Conservation (phyloP, 495 filamentous ascomycete genomes). For the Hypomontagnella monticulosa region DNA sequence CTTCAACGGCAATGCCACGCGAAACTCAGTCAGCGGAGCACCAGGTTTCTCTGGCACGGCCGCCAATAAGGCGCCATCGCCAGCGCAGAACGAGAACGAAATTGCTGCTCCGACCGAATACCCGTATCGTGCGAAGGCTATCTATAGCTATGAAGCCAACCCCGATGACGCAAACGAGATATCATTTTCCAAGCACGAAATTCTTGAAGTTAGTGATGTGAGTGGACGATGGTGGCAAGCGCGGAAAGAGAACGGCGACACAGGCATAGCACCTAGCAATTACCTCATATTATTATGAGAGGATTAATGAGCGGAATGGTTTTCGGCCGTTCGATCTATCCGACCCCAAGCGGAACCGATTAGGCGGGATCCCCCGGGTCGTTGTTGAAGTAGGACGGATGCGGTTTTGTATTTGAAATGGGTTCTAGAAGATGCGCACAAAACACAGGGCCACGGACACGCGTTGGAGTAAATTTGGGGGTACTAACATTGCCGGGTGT, state of each 20-base stretch:
- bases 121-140: conserved; percentile 96
- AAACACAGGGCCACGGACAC: conserved; percentile 39
- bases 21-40: conserved; percentile 49
- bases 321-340: conserved; percentile 6
- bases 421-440: conserved; percentile 40
- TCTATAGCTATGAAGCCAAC: conserved; percentile 98
- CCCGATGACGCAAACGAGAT: conserved; percentile 99
- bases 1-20: conserved; percentile 56
- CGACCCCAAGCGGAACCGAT: conserved; percentile 15
- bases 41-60: conserved; percentile 51
- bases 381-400: conserved; percentile 1
- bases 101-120: conserved; percentile 89
- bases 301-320: conserved; percentile 1
- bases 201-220: conserved; percentile 96
- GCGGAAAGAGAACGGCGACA: conserved; percentile 92
- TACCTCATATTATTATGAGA: conserved; percentile 93
- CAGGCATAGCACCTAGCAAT: conserved; percentile 96
- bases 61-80: conserved; percentile 43
- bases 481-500: conserved; percentile 34
- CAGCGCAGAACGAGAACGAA: conserved; percentile 63
- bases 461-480: conserved; percentile 48
- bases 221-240: conserved; percentile 99
- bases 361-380: conserved; percentile 2
- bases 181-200: conserved; percentile 94
- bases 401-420: conserved; percentile 41